Evolutionary conservation across 1,284 basidiomycete species (phyloP).

Genomic region (Athelia psychrophila): DNA sequence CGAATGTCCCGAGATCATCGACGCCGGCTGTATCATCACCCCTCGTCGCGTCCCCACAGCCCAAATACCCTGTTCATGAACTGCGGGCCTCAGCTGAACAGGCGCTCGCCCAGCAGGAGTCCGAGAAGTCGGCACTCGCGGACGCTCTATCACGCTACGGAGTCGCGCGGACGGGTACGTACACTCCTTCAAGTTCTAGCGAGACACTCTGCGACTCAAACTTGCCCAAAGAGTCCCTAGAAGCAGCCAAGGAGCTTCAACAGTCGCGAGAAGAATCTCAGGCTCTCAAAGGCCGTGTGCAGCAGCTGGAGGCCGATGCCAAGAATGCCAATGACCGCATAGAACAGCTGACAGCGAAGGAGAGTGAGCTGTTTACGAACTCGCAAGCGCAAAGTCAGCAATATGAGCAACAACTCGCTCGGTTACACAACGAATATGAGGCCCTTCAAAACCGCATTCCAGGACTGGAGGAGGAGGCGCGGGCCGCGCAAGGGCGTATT

Average conservation of each 20-base stretch:
- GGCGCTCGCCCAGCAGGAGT: background rate
- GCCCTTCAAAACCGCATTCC: no score
- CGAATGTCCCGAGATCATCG: conserved; percentile 7
- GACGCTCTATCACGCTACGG: no score
- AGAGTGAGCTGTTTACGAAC: conserved; percentile 9
- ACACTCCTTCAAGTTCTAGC: no score
- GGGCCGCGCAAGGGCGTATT: conserved; percentile 19
- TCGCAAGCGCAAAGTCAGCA: conserved; percentile 26
- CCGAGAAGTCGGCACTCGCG: background rate
- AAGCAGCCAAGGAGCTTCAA: conserved; percentile 15
- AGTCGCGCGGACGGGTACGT: no score
- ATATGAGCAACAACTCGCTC: no score
- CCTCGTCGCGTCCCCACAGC: background rate
- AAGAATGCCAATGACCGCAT: conserved; percentile 15
- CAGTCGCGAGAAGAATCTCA: conserved; percentile 10
- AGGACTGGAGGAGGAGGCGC: background rate
- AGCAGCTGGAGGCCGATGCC: conserved; percentile 20
- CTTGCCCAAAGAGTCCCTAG: conserved; percentile 14
- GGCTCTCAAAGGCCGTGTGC: conserved; percentile 7
- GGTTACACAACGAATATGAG: no score
- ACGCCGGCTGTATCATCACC: conserved; percentile 7
- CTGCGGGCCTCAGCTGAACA: background rate
- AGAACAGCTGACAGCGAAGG: conserved; percentile 13
- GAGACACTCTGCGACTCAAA: no score
- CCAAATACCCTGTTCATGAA: background rate